Evolutionary conservation across 345 rosid genomes (phyloP).

Genomic region (Kandelia obovata): DNA sequence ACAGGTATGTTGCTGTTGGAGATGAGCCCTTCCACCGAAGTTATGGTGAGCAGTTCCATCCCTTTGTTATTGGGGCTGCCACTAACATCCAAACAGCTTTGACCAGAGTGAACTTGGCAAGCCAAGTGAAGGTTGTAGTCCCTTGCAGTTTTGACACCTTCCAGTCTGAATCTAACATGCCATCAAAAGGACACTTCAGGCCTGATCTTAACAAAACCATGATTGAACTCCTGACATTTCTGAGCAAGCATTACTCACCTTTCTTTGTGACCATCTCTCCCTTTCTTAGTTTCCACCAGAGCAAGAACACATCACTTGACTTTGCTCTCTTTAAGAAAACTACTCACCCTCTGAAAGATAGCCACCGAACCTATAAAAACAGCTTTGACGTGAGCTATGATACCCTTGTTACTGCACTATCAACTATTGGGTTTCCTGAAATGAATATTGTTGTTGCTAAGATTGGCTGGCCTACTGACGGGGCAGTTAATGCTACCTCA

Average conservation of each 20-base stretch:
- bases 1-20: conserved; percentile 78
- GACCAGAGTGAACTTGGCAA: conserved; percentile 54
- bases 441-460: conserved; percentile 58
- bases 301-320: conserved; percentile 68
- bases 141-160: conserved; percentile 75
- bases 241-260: conserved; percentile 60
- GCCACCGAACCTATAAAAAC: conserved; percentile 60
- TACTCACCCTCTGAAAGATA: conserved; percentile 48
- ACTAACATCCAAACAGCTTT: conserved; percentile 73
- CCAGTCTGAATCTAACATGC: conserved; percentile 53
- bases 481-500: conserved; percentile 66
- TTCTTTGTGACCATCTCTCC: conserved; percentile 74
- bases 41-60: conserved; percentile 64
- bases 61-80: conserved; percentile 74
- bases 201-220: conserved; percentile 75
- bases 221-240: conserved; percentile 73
- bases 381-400: conserved; percentile 72
- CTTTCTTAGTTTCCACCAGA: conserved; percentile 48
- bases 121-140: conserved; percentile 74
- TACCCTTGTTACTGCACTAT: conserved; percentile 59
- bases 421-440: conserved; percentile 55
- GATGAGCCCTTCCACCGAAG: conserved; percentile 74
- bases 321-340: conserved; percentile 65
- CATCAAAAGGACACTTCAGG: conserved; percentile 81
- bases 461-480: conserved; percentile 98